Base-by-base conservation (phyloP, 192 early-diverging fungal species). In the Coemansia nantahalensis region DNA sequence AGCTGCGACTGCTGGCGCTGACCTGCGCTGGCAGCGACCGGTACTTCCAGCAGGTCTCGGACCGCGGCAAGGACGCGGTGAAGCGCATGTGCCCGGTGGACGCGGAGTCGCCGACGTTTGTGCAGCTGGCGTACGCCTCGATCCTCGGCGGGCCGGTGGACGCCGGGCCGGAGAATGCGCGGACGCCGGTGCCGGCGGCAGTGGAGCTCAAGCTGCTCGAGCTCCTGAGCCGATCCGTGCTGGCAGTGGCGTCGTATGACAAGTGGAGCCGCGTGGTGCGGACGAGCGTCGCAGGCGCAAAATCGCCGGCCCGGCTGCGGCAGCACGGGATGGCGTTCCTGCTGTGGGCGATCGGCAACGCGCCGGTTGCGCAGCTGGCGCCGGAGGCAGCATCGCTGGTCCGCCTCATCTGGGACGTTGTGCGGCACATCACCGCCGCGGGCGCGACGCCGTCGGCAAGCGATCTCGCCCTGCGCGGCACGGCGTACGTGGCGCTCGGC, bases 311-410 rank as follows among this genome's bases (percentile, higher is more conserved):
- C 15, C 91, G 84, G 43, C 67, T 95, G 15, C 72, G 86, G 8
- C 80, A 81, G 54, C 77, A 83, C 3, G 88, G 86, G 1, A 90
- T 95, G 82, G 55, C 73, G 2, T 97, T 92, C 76, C 59, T 95
- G 39, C 92, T 93, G 43, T 97, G 94, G 94, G 77, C 88, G 19
- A 84, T 89, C 11, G 65, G 87, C 24, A 92, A 90, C 83, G 84
- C 84, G 26, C 34, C 59, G 3, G 16, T 41, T 16, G 56, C 76
- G 4, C 68, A 63, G 44, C 64, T 94, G n/a, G 62, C 56, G 6
- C 82, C 83, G 5, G 80, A 88, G 17, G 84, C 84, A 1, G 80
- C 82, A 12, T 66, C 86, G 7, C 59, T 94, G 5, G 62, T 94
- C 22, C 80, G 85, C 24, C 88, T 85, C 14, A 45, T 96, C 16